phyloP scores from a whole-genome alignment of 106 monocot genomes.

The Phalaenopsis equestris region DNA sequence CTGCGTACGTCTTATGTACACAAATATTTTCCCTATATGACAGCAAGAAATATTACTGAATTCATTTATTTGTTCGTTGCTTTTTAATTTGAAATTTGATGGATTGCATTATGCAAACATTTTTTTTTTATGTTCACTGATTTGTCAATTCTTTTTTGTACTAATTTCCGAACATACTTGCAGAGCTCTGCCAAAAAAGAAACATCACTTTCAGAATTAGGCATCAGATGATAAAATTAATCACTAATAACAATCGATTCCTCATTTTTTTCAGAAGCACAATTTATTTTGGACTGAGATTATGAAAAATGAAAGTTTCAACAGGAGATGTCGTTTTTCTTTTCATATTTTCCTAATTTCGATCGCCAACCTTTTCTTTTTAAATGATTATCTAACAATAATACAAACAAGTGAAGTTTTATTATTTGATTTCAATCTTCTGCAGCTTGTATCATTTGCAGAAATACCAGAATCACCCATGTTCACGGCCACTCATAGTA shows the following conservation, averaged over 20 bases:
- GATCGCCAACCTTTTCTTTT: not conserved
- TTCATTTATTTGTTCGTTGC: not conserved
- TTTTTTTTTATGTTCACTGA: not conserved
- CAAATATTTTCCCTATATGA: no score
- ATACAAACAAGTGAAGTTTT: not conserved
- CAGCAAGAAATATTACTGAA: not conserved
- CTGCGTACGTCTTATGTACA: no score
- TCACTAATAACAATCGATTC: not conserved
- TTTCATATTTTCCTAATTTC: not conserved
- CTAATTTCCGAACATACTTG: not conserved
- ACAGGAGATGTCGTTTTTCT: not conserved
- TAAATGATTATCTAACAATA: not conserved
- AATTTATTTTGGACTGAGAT: no score
- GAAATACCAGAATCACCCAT: constrained; percentile 63
- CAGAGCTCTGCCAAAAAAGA: not conserved
- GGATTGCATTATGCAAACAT: not conserved
- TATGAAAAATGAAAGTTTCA: not conserved
- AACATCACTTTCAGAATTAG: not conserved
- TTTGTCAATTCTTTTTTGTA: not conserved
- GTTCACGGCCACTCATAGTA: constrained; percentile 43
- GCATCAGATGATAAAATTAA: not conserved
- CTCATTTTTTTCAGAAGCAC: no score
- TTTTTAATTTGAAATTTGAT: not conserved
- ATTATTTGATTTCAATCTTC: not conserved
- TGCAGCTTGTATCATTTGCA: constrained; percentile 72